phyloP scores from a whole-genome alignment of 441 rosid genomes.

The Arabidopsis lyrata region DNA sequence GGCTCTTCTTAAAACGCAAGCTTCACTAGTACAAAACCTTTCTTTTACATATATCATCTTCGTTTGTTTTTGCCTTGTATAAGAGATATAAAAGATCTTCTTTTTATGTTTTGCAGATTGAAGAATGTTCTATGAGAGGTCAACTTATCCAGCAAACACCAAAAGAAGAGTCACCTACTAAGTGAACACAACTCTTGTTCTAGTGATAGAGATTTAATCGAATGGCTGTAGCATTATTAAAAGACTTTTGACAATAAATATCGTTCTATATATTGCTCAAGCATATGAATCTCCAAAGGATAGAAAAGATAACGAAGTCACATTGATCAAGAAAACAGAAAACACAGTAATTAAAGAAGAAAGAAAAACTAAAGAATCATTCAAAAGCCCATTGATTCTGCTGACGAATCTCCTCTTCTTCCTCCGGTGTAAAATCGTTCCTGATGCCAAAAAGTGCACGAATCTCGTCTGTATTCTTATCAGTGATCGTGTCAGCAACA shows the following conservation, averaged over 20 bases:
- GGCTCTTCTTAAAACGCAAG: constrained; percentile 49
- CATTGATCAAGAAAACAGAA: neutral
- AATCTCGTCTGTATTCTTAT: constrained; percentile 47
- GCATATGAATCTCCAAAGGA: neutral
- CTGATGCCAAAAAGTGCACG: constrained; percentile 46
- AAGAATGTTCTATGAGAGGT: constrained; percentile 60
- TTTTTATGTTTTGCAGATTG: constrained; percentile 48
- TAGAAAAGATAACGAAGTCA: neutral
- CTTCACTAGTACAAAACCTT: constrained; percentile 54
- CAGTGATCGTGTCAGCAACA: constrained; percentile 52
- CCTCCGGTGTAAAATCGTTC: constrained; percentile 51
- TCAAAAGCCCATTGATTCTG: constrained; percentile 58
- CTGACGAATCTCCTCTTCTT: constrained; percentile 50
- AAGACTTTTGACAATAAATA: neutral
- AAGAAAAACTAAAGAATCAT: neutral
- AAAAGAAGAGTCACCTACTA: constrained; percentile 8
- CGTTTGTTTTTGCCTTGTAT: neutral
- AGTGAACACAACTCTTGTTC: neutral
- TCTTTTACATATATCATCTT: constrained; percentile 3
- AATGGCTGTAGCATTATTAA: neutral
- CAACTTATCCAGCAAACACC: constrained; percentile 52
- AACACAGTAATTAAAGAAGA: neutral
- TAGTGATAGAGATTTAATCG: neutral
- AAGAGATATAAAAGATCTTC: neutral
- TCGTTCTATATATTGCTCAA: no score